Percentiles rank a stretch among this genome's conserved stretches.
Evolutionary conservation across 306 rosid genomes (phyloP).

Genomic region (Quercus gilva): DNA sequence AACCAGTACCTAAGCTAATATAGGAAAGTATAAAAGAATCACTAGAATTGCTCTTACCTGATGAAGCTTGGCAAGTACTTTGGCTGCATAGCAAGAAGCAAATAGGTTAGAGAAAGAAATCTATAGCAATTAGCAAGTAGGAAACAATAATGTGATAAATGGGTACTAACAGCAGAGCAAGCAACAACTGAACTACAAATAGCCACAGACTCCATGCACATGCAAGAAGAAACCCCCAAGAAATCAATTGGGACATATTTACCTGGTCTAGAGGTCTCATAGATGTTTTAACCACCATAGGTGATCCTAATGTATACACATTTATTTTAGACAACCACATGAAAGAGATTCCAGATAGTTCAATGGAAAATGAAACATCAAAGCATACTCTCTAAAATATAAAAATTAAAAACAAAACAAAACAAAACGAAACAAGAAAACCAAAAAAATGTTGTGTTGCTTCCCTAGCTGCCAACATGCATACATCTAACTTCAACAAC

Average conservation of each 20-base stretch:
- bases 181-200: background rate
- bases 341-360: background rate
- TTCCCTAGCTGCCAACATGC: background rate
- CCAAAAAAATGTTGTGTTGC: background rate
- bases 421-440: background rate
- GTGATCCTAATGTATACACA: background rate
- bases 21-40: slow-evolving; percentile 9
- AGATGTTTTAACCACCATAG: background rate
- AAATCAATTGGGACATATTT: background rate
- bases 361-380: background rate
- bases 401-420: no score
- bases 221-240: background rate
- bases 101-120: slow-evolving; percentile 24
- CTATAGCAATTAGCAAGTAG: slow-evolving; percentile 1
- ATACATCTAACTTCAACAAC: background rate
- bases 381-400: background rate
- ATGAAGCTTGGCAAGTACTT: slow-evolving; percentile 85
- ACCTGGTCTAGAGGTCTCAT: background rate
- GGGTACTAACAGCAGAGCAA: background rate
- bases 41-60: slow-evolving; percentile 46
- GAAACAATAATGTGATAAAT: background rate
- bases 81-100: slow-evolving; percentile 60
- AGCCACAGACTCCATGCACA: background rate
- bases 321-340: background rate
- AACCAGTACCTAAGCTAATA: background rate